Evolutionary conservation across 2,329 filamentous ascomycete species (phyloP), one percentile per base, ranked within the genome.

Genomic region (Fusarium subtropicale): DNA sequence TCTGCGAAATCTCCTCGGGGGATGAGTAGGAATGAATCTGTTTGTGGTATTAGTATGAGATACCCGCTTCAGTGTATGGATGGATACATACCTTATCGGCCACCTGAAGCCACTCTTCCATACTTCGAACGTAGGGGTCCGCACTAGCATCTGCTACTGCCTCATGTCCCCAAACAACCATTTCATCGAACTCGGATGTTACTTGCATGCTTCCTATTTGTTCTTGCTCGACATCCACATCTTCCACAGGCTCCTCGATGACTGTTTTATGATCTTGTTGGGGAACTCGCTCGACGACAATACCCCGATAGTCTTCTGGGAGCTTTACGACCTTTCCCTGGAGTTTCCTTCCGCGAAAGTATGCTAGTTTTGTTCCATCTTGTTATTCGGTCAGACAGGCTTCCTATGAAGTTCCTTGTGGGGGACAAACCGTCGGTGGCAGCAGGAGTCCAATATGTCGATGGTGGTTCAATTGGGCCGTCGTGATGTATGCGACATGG

Each of bases 111-210:
- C 94, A 97, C 79, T 97, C 94, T 70, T 90, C 86, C 44, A 97
- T 81, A 0, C 91, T 89, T 76, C 91, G 90, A 7, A 92, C 83
- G 76, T 93, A 96, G 2, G 86, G 83, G 79, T 97, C 93, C 8
- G 81, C 81, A 30, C 83, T 83, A 1, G 84, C 83, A 63, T 91
- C 88, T 8, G 89, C 89, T 51, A 87, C 73, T 1, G 81, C 79
- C 71, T 96, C 94, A 77, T 97, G 94, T 0, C 87, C 90, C 94
- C 94, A 98, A n/a, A 97, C 85, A 5, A 93, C 81, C 52, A 97
- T 78, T 56, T 91, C 84, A 9, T 93, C 88, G 76, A 97, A 97
- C 18, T 84, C 84, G 2, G 88, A 89, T 22, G 89, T 83, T 44
- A 88, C 82, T 52, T 91, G 85, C 71, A 95, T 80, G 22, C 83